Percentiles rank a stretch among this genome's conserved stretches.
Conservation (phyloP, 768 basidiomycete genomes). For the Tricholoma saponaceum region DNA sequence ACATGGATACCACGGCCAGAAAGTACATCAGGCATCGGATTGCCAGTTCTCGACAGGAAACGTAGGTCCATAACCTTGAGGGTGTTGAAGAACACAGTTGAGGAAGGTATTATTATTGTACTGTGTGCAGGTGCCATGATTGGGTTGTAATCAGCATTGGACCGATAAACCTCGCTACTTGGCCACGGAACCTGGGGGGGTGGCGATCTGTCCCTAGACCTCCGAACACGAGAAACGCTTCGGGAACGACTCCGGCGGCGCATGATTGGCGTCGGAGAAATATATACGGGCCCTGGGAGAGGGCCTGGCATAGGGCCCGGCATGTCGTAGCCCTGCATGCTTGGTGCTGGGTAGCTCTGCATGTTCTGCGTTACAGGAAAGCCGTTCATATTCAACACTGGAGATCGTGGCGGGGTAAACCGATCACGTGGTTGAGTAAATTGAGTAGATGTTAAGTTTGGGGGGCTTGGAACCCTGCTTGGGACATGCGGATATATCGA, state of each 20-base stretch:
- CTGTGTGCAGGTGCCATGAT: background rate
- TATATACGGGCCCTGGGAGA: background rate
- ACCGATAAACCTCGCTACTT: background rate
- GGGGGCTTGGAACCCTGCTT: no score
- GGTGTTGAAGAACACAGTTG: slow-evolving; percentile 2
- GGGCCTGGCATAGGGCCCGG: no score
- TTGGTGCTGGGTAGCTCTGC: background rate
- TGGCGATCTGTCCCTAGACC: background rate
- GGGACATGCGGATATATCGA: no score
- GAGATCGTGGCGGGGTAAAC: no score
- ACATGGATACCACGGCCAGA: slow-evolving; percentile 7
- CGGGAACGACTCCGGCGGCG: background rate
- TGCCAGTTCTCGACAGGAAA: slow-evolving; percentile 8
- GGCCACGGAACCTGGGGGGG: background rate
- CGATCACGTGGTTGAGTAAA: no score
- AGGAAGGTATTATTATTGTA: background rate
- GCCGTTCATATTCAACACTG: no score
- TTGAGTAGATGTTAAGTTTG: no score
- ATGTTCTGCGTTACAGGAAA: background rate
- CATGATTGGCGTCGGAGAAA: background rate
- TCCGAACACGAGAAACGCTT: background rate
- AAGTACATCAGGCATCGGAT: slow-evolving; percentile 12
- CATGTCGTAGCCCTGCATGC: background rate
- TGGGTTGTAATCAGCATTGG: background rate
- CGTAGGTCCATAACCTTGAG: slow-evolving; percentile 18